Evolutionary conservation across 208 protist genomes (phyloP).

Genomic region (Trypanosoma brucei): DNA sequence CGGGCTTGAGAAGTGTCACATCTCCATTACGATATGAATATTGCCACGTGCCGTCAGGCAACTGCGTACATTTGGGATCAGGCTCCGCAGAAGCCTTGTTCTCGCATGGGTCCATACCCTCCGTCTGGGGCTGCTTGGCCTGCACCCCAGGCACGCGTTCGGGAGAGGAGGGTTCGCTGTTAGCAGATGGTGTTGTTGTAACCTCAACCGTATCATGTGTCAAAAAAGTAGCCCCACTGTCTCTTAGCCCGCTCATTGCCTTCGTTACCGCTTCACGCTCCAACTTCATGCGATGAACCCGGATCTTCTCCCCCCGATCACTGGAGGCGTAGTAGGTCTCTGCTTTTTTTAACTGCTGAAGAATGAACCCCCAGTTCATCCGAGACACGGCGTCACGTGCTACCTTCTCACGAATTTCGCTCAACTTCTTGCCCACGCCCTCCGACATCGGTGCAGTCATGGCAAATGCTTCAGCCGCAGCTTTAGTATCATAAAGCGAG

Average conservation of each 20-base stretch:
- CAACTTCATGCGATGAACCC: slow-evolving; percentile 23
- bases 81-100: neutral
- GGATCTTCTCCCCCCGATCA: slow-evolving; percentile 25
- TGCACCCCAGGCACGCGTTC: neutral
- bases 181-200: neutral
- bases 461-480: neutral
- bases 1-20: slow-evolving; percentile 36
- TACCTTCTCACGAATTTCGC: slow-evolving; percentile 18
- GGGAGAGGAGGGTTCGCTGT: neutral
- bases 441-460: neutral
- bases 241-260: slow-evolving; percentile 42
- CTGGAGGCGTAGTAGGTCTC: slow-evolving; percentile 50
- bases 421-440: slow-evolving; percentile 6
- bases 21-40: slow-evolving; percentile 73
- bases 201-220: slow-evolving; percentile 41
- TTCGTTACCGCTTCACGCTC: slow-evolving; percentile 41
- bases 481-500: slow-evolving; percentile 6
- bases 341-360: slow-evolving; percentile 44
- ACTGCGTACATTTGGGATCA: slow-evolving; percentile 45
- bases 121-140: neutral
- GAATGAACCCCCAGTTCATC: slow-evolving; percentile 75
- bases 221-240: slow-evolving; percentile 50
- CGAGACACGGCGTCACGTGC: slow-evolving; percentile 23
- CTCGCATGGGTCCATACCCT: neutral
- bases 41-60: slow-evolving; percentile 70